Conservation (phyloP, 768 basidiomycete genomes). For the Boletus bicolor region DNA sequence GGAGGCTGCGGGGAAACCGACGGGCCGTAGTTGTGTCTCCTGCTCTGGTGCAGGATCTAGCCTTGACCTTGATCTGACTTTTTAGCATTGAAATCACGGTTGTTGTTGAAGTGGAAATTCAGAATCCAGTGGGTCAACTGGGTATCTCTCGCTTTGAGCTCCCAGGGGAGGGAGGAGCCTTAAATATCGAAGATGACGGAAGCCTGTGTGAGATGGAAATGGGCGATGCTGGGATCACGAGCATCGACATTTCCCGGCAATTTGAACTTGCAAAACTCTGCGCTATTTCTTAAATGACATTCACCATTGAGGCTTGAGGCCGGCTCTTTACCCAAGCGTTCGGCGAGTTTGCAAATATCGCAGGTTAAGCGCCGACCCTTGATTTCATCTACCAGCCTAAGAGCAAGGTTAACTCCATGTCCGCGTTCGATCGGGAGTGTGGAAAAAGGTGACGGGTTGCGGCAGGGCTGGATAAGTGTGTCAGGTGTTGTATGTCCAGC, state of each 20-base stretch:
- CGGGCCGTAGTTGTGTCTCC: not conserved
- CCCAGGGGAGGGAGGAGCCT: constrained; percentile 13
- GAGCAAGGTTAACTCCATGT: not conserved
- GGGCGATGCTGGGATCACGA: constrained; percentile 4
- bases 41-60: not conserved
- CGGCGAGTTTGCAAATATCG: constrained; percentile 13
- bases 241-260: not conserved
- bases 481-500: not conserved
- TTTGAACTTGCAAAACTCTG: constrained; percentile 5
- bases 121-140: not conserved
- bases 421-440: not conserved
- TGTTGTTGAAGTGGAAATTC: constrained; percentile 6
- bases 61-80: not conserved
- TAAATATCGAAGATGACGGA: constrained; percentile 1
- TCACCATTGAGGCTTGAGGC: constrained; percentile 2
- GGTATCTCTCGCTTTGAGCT: not conserved
- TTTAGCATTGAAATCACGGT: not conserved
- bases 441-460: not conserved
- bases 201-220: constrained; percentile 15
- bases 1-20: not conserved
- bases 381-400: constrained; percentile 16
- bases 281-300: not conserved
- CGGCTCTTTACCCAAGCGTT: constrained; percentile 8
- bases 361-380: constrained; percentile 9
- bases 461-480: constrained; percentile 3